Conservation (phyloP, 176 grass and related monocot genomes). For the Dactylis glomerata region DNA sequence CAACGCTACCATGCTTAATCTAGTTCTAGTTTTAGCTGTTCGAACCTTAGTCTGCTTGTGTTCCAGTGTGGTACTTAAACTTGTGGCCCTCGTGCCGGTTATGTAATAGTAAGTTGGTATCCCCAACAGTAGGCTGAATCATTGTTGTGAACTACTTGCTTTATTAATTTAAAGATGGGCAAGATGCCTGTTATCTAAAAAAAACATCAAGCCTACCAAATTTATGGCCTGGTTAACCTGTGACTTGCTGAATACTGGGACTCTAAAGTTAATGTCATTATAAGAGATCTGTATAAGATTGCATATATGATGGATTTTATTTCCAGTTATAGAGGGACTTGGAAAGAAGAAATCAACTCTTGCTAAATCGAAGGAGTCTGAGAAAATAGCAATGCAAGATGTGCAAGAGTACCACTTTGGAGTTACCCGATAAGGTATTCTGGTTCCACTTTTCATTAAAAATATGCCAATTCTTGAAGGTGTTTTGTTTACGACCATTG, state of each 20-base stretch:
- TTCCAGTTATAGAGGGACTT: conserved; percentile 44
- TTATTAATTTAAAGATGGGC: no score
- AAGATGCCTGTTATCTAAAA: no score
- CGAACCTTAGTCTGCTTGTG: no score
- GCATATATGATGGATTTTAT: not conserved
- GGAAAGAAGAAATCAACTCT: conserved; percentile 59
- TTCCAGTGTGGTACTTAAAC: no score
- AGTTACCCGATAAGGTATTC: conserved; percentile 63
- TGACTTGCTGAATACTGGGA: not conserved
- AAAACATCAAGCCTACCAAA: no score
- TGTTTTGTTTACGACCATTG: not conserved
- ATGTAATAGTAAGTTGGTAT: no score
- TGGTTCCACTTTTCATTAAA: conserved; percentile 2
- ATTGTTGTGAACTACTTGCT: no score
- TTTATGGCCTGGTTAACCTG: not conserved
- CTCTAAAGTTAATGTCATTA: not conserved
- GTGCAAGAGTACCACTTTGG: conserved; percentile 51
- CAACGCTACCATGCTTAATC: no score
- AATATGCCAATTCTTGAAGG: not conserved
- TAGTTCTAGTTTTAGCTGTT: no score
- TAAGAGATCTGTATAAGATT: not conserved
- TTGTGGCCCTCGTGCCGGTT: no score
- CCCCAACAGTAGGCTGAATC: no score
- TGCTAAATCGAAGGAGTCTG: conserved; percentile 49
- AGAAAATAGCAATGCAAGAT: conserved; percentile 54